Evolutionary conservation across 2,329 filamentous ascomycete genomes (phyloP).

Genomic region (Cladosporium velox): DNA sequence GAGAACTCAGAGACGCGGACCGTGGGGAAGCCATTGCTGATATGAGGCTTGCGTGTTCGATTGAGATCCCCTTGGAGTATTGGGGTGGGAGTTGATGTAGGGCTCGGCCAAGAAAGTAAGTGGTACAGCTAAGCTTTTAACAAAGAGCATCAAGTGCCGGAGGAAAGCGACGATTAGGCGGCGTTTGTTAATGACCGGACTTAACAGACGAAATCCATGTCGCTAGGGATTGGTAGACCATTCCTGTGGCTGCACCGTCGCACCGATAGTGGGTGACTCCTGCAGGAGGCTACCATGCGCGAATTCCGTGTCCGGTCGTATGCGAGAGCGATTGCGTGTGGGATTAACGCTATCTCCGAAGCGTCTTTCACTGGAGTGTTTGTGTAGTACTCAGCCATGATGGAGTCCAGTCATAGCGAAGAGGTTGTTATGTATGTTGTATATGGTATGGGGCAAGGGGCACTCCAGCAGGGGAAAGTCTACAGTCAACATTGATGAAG

Average conservation of each 20-base stretch:
- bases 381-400: background rate
- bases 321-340: background rate
- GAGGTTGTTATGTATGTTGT: background rate
- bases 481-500: too few relatives aligned
- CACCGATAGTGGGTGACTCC: background rate
- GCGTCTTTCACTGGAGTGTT: background rate
- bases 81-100: background rate
- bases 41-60: background rate
- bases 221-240: background rate
- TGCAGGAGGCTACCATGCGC: background rate
- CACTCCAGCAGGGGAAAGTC: background rate
- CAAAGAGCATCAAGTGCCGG: background rate
- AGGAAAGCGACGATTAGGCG: background rate
- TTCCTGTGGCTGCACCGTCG: background rate
- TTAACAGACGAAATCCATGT: background rate
- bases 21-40: conserved; percentile 2
- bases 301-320: background rate
- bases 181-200: background rate
- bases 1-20: background rate
- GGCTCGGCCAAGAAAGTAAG: background rate
- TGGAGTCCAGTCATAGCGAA: background rate
- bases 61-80: background rate
- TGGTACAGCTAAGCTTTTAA: conserved; percentile 1
- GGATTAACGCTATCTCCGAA: background rate
- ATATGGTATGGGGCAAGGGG: background rate